phyloP scores from a whole-genome alignment of 1,139 yeast genomes.

The Candida frijolesensis region DNA sequence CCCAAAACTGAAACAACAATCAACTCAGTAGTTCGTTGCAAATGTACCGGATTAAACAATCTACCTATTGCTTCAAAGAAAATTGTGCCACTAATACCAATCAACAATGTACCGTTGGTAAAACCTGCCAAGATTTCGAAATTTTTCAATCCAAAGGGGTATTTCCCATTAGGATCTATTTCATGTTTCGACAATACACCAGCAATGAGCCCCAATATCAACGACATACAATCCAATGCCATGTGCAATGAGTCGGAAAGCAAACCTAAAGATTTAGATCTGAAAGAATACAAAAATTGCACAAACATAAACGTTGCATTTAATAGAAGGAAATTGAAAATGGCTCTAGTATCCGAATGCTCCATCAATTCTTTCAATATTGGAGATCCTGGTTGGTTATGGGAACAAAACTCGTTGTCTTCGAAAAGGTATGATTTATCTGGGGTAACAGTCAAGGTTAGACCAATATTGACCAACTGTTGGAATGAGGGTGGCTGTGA shows the following conservation, averaged over 20 bases:
- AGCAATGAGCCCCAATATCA: slow-evolving; percentile 87
- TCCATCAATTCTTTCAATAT: slow-evolving; percentile 44
- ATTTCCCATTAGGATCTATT: slow-evolving; percentile 60
- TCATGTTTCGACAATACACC: slow-evolving; percentile 57
- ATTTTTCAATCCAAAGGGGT: slow-evolving; percentile 84
- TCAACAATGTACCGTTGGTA: slow-evolving; percentile 83
- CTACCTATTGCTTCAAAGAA: slow-evolving; percentile 85
- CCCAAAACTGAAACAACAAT: slow-evolving; percentile 85
- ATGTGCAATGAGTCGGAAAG: slow-evolving; percentile 93
- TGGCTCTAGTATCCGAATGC: slow-evolving; percentile 82
- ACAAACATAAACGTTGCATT: slow-evolving; percentile 94
- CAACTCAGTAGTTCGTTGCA: slow-evolving; percentile 83
- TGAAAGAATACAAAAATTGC: slow-evolving; percentile 85
- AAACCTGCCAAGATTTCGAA: slow-evolving; percentile 94
- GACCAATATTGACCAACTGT: slow-evolving; percentile 7
- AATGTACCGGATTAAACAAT: slow-evolving; percentile 69
- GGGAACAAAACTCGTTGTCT: background rate
- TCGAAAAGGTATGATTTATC: slow-evolving; percentile 9
- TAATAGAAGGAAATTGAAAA: slow-evolving; percentile 80
- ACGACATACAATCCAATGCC: slow-evolving; percentile 92
- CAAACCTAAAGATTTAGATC: slow-evolving; percentile 89
- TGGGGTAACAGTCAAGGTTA: slow-evolving; percentile 13
- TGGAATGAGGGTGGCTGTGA: slow-evolving; percentile 10
- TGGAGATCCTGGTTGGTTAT: slow-evolving; percentile 13
- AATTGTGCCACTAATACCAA: slow-evolving; percentile 90